These are phyloP conservation scores for Sordariomycetes sp. DNA, from an alignment of 2,329 filamentous ascomycete genomes.

Conservation along the genomic window DNA sequence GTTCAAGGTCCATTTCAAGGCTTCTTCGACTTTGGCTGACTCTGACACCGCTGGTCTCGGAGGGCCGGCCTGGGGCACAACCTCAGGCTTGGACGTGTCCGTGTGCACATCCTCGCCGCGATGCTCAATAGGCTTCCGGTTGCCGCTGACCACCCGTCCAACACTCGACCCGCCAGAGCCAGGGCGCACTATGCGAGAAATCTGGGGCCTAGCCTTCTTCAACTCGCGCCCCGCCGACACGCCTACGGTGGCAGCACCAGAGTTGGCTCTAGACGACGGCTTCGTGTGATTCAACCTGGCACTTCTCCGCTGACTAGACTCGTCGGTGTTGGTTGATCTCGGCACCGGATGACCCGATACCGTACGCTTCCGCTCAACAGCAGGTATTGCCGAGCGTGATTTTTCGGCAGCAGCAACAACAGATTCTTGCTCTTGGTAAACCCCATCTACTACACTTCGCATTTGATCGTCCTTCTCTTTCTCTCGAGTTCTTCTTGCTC, in stretches of 20 bases:
- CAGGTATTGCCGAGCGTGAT: slow-evolving; percentile 27
- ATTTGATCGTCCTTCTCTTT: slow-evolving; percentile 19
- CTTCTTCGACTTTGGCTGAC: slow-evolving; percentile 60
- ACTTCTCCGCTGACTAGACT: slow-evolving; percentile 57
- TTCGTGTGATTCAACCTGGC: slow-evolving; percentile 62
- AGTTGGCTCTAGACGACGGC: slow-evolving; percentile 57
- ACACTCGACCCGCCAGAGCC: slow-evolving; percentile 60
- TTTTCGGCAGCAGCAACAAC: slow-evolving; percentile 25
- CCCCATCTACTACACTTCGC: slow-evolving; percentile 2
- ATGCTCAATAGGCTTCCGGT: slow-evolving; percentile 65
- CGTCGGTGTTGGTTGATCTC: slow-evolving; percentile 42
- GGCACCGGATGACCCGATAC: slow-evolving; percentile 73
- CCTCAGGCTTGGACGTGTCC: slow-evolving; percentile 30
- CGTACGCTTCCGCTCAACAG: slow-evolving; percentile 72
- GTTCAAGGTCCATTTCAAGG: slow-evolving; percentile 67
- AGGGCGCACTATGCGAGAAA: slow-evolving; percentile 57
- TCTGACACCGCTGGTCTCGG: slow-evolving; percentile 40
- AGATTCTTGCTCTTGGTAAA: slow-evolving; percentile 25
- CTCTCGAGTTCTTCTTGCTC: slow-evolving; percentile 29
- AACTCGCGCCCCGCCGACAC: slow-evolving; percentile 57
- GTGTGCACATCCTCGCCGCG: slow-evolving; percentile 64
- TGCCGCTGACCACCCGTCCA: slow-evolving; percentile 82
- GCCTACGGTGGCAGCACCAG: slow-evolving; percentile 46
- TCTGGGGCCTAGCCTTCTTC: slow-evolving; percentile 73
- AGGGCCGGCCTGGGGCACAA: slow-evolving; percentile 19